phyloP scores from a whole-genome alignment of 2,329 filamentous ascomycete species.

The Ceratocystis eucalypticola region DNA sequence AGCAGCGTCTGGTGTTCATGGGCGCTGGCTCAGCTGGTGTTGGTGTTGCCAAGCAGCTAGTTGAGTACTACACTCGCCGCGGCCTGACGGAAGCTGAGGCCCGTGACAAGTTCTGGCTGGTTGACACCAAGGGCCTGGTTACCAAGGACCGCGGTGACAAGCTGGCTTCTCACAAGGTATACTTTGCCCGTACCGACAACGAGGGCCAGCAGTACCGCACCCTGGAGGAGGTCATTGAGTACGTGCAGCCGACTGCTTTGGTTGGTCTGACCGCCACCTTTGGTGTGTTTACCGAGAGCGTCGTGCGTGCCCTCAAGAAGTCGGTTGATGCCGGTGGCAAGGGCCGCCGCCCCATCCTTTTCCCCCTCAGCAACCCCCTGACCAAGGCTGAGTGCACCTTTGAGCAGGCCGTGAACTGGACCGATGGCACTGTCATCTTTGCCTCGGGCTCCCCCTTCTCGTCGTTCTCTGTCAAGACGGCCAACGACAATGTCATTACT shows the following conservation, averaged over 20 bases:
- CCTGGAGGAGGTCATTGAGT: conserved; percentile 82
- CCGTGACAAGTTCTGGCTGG: conserved; percentile 86
- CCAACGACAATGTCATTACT: conserved; percentile 45
- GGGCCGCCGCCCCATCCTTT: conserved; percentile 76
- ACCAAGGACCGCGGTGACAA: conserved; percentile 86
- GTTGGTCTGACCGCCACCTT: conserved; percentile 91
- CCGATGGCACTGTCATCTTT: conserved; percentile 81
- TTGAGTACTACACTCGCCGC: conserved; percentile 89
- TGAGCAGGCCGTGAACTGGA: conserved; percentile 82
- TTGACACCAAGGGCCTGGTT: conserved; percentile 92
- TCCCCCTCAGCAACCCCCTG: conserved; percentile 90
- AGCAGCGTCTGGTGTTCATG: conserved; percentile 92
- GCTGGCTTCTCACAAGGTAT: conserved; percentile 78
- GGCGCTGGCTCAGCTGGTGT: conserved; percentile 92
- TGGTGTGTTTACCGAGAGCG: conserved; percentile 81
- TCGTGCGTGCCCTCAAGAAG: conserved; percentile 57
- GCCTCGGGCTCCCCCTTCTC: conserved; percentile 90
- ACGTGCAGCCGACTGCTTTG: conserved; percentile 86
- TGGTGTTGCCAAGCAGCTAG: conserved; percentile 93
- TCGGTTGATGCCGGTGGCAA: conserved; percentile 49
- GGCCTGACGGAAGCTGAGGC: conserved; percentile 81
- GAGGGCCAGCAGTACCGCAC: conserved; percentile 58
- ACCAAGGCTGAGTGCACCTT: conserved; percentile 94
- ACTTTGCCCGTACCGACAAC: conserved; percentile 53
- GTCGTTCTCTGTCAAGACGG: conserved; percentile 50